These are phyloP conservation scores for Rubus idaeus DNA, from an alignment of 306 rosid genomes.

Conservation along the genomic window DNA sequence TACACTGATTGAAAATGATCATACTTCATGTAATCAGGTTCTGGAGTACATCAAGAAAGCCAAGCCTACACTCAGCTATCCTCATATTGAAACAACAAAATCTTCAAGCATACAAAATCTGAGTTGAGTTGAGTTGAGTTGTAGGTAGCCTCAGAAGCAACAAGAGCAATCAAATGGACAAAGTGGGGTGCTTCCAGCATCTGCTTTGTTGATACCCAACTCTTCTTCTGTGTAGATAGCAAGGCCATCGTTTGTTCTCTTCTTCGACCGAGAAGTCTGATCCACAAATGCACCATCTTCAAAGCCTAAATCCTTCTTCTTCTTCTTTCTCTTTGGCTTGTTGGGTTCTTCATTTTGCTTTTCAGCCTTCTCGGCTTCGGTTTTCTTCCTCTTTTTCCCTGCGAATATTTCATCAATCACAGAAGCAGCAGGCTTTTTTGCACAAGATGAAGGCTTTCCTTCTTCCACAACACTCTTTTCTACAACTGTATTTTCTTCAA, in stretches of 20 bases:
- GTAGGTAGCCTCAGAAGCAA: conserved; percentile 54
- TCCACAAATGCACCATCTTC: conserved; percentile 37
- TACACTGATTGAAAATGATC: not conserved
- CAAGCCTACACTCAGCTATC: not conserved
- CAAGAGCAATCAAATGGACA: conserved; percentile 91
- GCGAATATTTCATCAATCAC: conserved; percentile 82
- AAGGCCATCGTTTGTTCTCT: conserved; percentile 59
- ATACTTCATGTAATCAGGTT: not conserved
- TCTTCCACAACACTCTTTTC: conserved; percentile 31
- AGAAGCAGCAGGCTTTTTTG: not conserved
- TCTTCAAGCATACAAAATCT: not conserved
- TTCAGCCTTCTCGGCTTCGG: conserved; percentile 14
- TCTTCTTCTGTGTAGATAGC: conserved; percentile 67
- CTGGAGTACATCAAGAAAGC: not conserved
- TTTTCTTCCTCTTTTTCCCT: conserved; percentile 58
- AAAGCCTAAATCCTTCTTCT: conserved; percentile 21
- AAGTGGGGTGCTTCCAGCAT: conserved; percentile 72
- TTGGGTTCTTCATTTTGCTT: conserved; percentile 20
- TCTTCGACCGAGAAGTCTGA: conserved; percentile 39
- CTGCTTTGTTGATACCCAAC: conserved; percentile 48
- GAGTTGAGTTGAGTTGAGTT: not conserved
- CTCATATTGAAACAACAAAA: not conserved
- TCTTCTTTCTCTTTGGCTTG: conserved; percentile 40
- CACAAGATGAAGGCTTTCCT: conserved; percentile 32
- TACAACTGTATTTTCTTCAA: conserved; percentile 27